Evolutionary conservation across 306 rosid species (phyloP), one percentile per base, ranked within the genome.

Genomic region (Dalbergia cultrata): DNA sequence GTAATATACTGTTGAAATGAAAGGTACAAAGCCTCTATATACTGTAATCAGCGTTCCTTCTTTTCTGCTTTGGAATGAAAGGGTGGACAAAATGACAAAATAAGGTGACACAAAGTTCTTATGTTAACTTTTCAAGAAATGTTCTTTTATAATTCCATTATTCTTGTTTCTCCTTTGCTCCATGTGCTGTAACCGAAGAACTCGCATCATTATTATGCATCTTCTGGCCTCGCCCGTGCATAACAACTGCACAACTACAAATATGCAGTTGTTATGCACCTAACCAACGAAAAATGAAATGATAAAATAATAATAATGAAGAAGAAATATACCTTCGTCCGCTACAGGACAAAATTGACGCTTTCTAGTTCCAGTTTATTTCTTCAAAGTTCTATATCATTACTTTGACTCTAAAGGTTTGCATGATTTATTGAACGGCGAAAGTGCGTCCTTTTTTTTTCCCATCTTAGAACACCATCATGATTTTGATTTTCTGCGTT

Each of bases 361-460:
- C 83, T 77, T 85, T 77, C 47, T 41, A 67, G 43, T 80, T 74
- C 77, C 64, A 66, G 58, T 75, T 67, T 8, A 66, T 31, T 58
- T 64, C 0, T 82, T 16, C 39, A 22, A 80, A 62, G 72, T 77
- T 26, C 4, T 11, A 44, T 21, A 87, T 82, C 76, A 86, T 88
- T 90, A 82, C 81, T 80, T 86, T 90, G 92, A 88, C 90, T 82
- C 31, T 70, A 86, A 87, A 84, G 80, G 37, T 66, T 50, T 84
- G 82, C 86, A 89, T 89, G 87, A 83, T 88, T 54, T 54, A 54
- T 54, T 81, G 77, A 91, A 83, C 89, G 86, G 90, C 85, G 86
- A 61, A 75, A 52, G 86, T 84, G 84, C 83, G 85, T 19, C 61
- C 83, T 80, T 80, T 80, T 87, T 72, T 35, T 79, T 13, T 33